Conservation (phyloP, 129 eudicot genomes). For the Flaveria brownii region DNA sequence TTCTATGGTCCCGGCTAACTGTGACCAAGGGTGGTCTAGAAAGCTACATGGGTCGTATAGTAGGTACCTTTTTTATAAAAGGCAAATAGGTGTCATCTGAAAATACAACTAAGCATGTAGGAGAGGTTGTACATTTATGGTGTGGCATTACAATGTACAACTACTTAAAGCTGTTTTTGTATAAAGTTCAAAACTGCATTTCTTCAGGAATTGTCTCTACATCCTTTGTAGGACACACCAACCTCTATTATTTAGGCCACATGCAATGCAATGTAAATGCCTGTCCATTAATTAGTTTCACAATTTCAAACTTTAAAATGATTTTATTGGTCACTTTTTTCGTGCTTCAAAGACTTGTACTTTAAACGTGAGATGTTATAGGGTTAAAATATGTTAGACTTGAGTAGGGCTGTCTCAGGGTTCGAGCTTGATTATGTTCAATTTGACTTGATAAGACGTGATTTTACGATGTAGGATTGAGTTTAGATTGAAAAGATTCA, state of each 20-base stretch:
- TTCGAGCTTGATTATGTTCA: background rate
- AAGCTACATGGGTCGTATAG: constrained; percentile 12
- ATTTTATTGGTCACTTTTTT: constrained; percentile 12
- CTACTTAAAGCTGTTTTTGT: constrained; percentile 13
- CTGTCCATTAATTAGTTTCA: constrained; percentile 12
- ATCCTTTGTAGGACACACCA: constrained; percentile 19
- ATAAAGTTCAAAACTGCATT: background rate
- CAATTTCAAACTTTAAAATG: background rate
- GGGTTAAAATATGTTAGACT: background rate
- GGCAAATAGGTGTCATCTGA: constrained; percentile 34
- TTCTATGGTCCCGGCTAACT: constrained; percentile 14
- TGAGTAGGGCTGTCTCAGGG: background rate
- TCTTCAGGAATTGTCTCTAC: constrained; percentile 1
- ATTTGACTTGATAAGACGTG: no score
- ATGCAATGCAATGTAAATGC: constrained; percentile 24
- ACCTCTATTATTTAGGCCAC: constrained; percentile 35
- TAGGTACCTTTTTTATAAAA: constrained; percentile 21
- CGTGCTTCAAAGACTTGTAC: constrained; percentile 4
- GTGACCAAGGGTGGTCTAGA: constrained; percentile 40
- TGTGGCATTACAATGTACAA: constrained; percentile 29
- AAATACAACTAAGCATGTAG: constrained; percentile 37
- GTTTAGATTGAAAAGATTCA: no score
- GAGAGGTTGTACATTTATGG: constrained; percentile 27
- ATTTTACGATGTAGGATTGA: no score
- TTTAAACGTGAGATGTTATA: background rate